phyloP scores from a whole-genome alignment of 2,329 filamentous ascomycete species.

The Fusarium newnesense region DNA sequence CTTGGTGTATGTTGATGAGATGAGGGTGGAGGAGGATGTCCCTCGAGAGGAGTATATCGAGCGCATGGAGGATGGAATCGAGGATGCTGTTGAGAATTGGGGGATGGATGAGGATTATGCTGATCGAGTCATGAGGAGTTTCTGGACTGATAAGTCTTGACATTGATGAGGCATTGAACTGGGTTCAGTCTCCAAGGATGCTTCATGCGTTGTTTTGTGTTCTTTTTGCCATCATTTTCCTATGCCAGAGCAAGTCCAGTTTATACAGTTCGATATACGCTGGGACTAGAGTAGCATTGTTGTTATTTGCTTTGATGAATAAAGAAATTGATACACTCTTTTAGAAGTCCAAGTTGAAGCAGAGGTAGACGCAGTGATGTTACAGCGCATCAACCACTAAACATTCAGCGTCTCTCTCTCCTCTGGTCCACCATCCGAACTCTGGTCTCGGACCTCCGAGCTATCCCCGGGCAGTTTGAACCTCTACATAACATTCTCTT shows the following conservation, averaged over 20 bases:
- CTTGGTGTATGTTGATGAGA: conserved; percentile 69
- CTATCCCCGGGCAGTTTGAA: not conserved
- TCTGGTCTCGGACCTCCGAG: conserved; percentile 21
- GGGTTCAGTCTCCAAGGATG: not conserved
- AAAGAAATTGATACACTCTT: not conserved
- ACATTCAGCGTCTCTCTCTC: not conserved
- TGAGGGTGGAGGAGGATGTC: conserved; percentile 49
- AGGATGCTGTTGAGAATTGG: conserved; percentile 63
- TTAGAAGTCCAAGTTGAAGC: not conserved
- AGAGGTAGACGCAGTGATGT: not conserved
- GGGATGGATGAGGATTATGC: conserved; percentile 68
- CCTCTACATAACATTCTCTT: not conserved
- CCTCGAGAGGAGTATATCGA: conserved; percentile 68
- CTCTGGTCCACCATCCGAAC: not conserved
- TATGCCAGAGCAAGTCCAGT: not conserved
- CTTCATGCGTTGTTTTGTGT: not conserved
- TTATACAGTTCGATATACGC: not conserved
- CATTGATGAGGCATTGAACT: not conserved
- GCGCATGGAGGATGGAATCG: conserved; percentile 71
- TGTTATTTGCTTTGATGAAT: not conserved
- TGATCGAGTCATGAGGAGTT: conserved; percentile 62
- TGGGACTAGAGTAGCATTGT: not conserved
- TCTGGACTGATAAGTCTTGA: conserved; percentile 40
- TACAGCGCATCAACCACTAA: conserved; percentile 19
- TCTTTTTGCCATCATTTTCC: not conserved